Conservation (phyloP, 176 grass and related monocot species). For the Musa schizocarpa region DNA sequence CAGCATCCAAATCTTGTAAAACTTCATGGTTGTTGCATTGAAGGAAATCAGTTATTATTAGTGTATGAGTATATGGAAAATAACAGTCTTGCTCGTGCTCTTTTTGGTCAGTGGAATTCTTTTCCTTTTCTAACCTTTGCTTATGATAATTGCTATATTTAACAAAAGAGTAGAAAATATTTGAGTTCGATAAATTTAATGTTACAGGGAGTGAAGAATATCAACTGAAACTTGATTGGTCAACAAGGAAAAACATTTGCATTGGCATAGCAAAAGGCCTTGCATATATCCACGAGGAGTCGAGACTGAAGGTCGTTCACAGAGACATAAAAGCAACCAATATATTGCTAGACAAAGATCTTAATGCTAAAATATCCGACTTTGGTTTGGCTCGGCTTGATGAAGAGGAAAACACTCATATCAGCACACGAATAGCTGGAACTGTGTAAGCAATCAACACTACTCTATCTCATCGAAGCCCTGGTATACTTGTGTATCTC, state of each 20-base stretch:
- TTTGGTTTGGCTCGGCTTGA: conserved; percentile 11
- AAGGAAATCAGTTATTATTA: conserved; percentile 11
- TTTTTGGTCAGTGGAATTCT: background rate
- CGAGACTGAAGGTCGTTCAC: conserved; percentile 2
- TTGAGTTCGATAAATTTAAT: background rate
- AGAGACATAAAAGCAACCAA: conserved; percentile 7
- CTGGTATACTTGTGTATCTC: background rate
- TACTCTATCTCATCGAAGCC: background rate
- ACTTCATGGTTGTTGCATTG: background rate
- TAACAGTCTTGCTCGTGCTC: conserved; percentile 4
- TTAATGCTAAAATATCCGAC: background rate
- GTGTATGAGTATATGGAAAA: conserved; percentile 15
- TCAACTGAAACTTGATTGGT: conserved; percentile 4
- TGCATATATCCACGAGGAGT: conserved; percentile 8
- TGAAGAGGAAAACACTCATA: conserved; percentile 9
- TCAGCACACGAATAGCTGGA: background rate
- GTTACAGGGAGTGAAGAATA: background rate
- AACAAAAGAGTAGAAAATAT: background rate
- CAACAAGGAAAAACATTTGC: conserved; percentile 5
- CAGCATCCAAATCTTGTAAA: conserved; percentile 12
- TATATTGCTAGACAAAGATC: conserved; percentile 6
- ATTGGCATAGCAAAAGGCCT: conserved; percentile 6
- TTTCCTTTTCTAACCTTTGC: background rate
- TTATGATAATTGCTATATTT: too few species aligned
- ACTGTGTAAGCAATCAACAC: background rate